Evolutionary conservation across 352 stramenopile species (phyloP).

Genomic region (Peronosclerospora sorghi): DNA sequence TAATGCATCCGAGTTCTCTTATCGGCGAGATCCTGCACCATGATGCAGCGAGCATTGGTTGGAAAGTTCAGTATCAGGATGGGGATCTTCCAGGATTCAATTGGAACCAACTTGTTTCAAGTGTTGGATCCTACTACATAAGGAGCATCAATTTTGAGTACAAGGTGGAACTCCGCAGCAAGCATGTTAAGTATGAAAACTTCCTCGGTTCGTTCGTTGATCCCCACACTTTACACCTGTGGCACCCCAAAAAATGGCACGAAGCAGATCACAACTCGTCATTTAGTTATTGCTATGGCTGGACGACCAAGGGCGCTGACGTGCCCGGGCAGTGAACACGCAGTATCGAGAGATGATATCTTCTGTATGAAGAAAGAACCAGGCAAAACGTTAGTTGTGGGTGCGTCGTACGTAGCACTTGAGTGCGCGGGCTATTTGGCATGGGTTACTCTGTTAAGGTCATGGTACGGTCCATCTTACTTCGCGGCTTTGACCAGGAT

Average conservation of each 20-base stretch:
- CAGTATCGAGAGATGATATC: slow-evolving; percentile 87
- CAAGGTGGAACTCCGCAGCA: slow-evolving; percentile 91
- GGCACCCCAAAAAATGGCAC: slow-evolving; percentile 84
- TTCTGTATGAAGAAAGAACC: slow-evolving; percentile 78
- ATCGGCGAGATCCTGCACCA: slow-evolving; percentile 83
- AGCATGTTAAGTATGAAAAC: slow-evolving; percentile 92
- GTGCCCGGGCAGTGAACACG: slow-evolving; percentile 86
- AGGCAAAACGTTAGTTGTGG: slow-evolving; percentile 95
- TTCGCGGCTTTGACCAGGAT: slow-evolving; percentile 97
- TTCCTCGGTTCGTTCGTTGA: slow-evolving; percentile 89
- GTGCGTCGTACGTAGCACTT: slow-evolving; percentile 95
- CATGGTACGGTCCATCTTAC: slow-evolving; percentile 94
- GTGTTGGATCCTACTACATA: slow-evolving; percentile 97
- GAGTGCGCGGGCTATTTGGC: slow-evolving; percentile 96
- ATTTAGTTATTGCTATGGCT: slow-evolving; percentile 93
- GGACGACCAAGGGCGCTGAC: slow-evolving; percentile 85
- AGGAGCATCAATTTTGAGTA: slow-evolving; percentile 98
- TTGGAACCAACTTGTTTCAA: slow-evolving; percentile 88
- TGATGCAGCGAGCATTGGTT: slow-evolving; percentile 85
- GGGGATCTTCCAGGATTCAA: slow-evolving; percentile 35
- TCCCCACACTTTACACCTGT: slow-evolving; percentile 87
- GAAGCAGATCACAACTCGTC: slow-evolving; percentile 83
- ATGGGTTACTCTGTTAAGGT: slow-evolving; percentile 94
- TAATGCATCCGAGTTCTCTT: slow-evolving; percentile 95
- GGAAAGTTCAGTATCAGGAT: slow-evolving; percentile 24